phyloP scores from a whole-genome alignment of 495 filamentous ascomycete species.

The Penicillium paxilli region DNA sequence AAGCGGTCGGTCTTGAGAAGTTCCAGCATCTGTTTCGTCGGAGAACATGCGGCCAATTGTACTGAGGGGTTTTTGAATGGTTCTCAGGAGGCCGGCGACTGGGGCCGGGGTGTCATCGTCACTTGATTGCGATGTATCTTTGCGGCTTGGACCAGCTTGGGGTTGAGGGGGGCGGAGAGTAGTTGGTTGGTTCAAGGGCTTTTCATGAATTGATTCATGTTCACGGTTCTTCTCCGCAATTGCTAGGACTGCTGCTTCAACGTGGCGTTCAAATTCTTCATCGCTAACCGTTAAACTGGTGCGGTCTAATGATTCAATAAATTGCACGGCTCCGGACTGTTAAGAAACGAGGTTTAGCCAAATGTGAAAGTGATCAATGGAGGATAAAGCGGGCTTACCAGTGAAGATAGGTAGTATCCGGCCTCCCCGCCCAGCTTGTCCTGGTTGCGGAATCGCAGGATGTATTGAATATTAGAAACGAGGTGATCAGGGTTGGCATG shows the following conservation, averaged over 20 bases:
- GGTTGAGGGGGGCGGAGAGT: slow-evolving; percentile 33
- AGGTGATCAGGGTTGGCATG: slow-evolving; percentile 93
- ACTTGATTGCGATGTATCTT: slow-evolving; percentile 38
- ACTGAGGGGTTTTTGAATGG: slow-evolving; percentile 87
- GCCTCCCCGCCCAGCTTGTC: slow-evolving; percentile 96
- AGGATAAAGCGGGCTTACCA: slow-evolving; percentile 51
- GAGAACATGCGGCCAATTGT: slow-evolving; percentile 98
- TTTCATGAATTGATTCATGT: slow-evolving; percentile 58
- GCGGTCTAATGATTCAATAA: slow-evolving; percentile 93
- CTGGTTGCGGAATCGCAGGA: slow-evolving; percentile 92
- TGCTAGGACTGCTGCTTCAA: slow-evolving; percentile 93
- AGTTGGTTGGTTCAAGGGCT: slow-evolving; percentile 25
- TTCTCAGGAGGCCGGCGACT: slow-evolving; percentile 81
- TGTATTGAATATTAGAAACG: slow-evolving; percentile 98
- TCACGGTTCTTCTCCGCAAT: slow-evolving; percentile 86
- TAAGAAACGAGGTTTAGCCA: slow-evolving; percentile 13
- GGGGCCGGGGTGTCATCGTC: slow-evolving; percentile 70
- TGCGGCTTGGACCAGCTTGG: slow-evolving; percentile 42
- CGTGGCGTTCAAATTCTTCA: slow-evolving; percentile 91
- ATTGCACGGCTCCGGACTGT: slow-evolving; percentile 92
- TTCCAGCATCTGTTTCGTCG: slow-evolving; percentile 58
- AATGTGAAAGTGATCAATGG: too few relatives aligned
- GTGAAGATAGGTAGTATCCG: slow-evolving; percentile 95
- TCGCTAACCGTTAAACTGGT: slow-evolving; percentile 92
- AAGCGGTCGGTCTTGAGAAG: slow-evolving; percentile 36